Conservation (phyloP, 108 stramenopile genomes). For the Cyclotella cryptica region DNA sequence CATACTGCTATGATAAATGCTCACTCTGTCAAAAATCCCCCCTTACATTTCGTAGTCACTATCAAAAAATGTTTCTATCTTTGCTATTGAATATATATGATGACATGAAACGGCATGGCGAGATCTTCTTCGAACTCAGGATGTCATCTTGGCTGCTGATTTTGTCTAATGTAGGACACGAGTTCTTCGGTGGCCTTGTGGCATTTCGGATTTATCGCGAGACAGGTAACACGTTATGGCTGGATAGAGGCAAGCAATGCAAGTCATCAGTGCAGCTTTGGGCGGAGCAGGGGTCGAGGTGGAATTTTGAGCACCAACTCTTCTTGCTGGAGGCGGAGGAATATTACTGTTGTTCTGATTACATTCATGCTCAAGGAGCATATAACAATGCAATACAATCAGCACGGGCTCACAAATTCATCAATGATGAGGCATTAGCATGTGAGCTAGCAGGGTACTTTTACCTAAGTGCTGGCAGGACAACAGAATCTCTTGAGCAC, state of each 20-base stretch:
- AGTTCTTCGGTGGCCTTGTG: constrained; percentile 6
- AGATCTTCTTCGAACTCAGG: not conserved
- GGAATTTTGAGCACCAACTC: constrained; percentile 16
- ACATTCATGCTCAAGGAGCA: not conserved
- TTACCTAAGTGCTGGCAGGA: constrained; percentile 7
- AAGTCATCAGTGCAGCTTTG: constrained; percentile 3
- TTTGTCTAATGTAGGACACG: not conserved
- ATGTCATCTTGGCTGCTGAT: not conserved
- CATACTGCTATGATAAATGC: not conserved
- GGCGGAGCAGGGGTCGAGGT: not conserved
- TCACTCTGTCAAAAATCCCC: not conserved
- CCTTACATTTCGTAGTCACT: not conserved
- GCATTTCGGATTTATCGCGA: constrained; percentile 13
- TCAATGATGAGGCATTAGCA: constrained; percentile 23
- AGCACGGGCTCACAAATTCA: constrained; percentile 17
- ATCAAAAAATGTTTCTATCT: not conserved
- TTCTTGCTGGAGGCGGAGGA: constrained; percentile 14
- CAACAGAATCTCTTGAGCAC: too few species aligned
- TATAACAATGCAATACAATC: constrained; percentile 27
- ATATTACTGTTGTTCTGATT: constrained; percentile 5
- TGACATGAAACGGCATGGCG: not conserved
- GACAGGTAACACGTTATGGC: not conserved
- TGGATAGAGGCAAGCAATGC: constrained; percentile 1
- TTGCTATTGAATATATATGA: not conserved
- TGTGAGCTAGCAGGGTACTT: constrained; percentile 26